phyloP scores from a whole-genome alignment of 371 early-diverging fungal species.

The Apophysomyces trapeziformis region DNA sequence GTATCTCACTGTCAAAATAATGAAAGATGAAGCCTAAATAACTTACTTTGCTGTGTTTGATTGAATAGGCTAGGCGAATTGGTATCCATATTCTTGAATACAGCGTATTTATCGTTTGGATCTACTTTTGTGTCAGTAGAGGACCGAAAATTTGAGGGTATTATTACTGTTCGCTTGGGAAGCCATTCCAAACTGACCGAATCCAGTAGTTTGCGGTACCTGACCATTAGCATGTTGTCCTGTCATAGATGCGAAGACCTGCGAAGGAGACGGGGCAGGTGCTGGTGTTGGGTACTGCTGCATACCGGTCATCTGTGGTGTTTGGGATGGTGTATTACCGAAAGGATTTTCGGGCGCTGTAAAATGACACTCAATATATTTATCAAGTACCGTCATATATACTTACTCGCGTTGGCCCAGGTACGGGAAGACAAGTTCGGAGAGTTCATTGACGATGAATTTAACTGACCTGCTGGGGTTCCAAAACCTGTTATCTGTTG shows the following conservation, averaged over 20 bases:
- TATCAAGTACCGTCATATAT: not conserved
- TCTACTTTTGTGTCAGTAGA: conserved; percentile 11
- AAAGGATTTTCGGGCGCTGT: conserved; percentile 56
- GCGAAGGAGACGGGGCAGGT: conserved; percentile 18
- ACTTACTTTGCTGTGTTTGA: conserved; percentile 20
- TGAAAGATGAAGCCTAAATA: not conserved
- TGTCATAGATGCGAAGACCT: conserved; percentile 34
- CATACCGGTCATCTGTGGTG: conserved; percentile 28
- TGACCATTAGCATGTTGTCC: conserved; percentile 13
- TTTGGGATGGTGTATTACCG: conserved; percentile 29
- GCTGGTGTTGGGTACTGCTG: conserved; percentile 21
- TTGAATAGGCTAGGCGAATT: conserved; percentile 44
- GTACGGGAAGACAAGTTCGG: conserved; percentile 18
- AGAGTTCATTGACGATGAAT: conserved; percentile 15
- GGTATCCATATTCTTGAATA: conserved; percentile 42
- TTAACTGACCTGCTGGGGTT: conserved; percentile 26
- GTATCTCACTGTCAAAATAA: not conserved
- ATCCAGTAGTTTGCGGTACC: conserved; percentile 18
- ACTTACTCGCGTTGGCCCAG: conserved; percentile 49
- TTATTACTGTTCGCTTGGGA: conserved; percentile 15
- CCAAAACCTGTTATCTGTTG: conserved; percentile 34
- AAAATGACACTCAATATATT: not conserved
- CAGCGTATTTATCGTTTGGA: conserved; percentile 47
- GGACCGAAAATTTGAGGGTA: not conserved
- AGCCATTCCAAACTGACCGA: conserved; percentile 12